These are phyloP conservation scores for Fusarium sp. DNA, from an alignment of 2,329 filamentous ascomycete genomes.

Conservation along the genomic window DNA sequence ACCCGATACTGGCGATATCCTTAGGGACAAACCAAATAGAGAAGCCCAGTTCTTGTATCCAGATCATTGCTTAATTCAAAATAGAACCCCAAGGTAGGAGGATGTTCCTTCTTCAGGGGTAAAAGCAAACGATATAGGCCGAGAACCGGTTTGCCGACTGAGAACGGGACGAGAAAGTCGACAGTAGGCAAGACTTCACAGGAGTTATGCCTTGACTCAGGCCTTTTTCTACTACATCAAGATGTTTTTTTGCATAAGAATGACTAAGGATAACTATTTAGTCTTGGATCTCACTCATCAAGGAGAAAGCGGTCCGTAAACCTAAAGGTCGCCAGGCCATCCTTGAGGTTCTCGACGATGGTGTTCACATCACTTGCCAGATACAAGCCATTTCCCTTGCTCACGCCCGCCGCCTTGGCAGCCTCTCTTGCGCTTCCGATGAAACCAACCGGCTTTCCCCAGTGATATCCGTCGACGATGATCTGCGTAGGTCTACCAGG, in stretches of 20 bases:
- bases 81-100: background rate
- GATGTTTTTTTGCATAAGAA: background rate
- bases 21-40: background rate
- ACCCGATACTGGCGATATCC: background rate
- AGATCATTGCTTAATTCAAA: background rate
- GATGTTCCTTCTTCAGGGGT: background rate
- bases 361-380: constrained; percentile 47
- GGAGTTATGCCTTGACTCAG: background rate
- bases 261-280: background rate
- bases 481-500: constrained; percentile 73
- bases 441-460: constrained; percentile 76
- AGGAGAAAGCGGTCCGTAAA: constrained; percentile 73
- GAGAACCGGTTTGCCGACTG: background rate
- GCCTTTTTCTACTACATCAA: background rate
- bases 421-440: constrained; percentile 59
- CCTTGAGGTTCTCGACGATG: constrained; percentile 62
- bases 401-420: constrained; percentile 59
- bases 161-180: background rate
- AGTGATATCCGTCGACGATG: constrained; percentile 71
- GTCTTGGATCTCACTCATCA: constrained; percentile 53
- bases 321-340: constrained; percentile 73
- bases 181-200: background rate
- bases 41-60: background rate
- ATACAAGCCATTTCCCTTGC: constrained; percentile 57
- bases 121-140: background rate